phyloP scores from a whole-genome alignment of 371 early-diverging fungal genomes.

The Mortierella sp. region DNA sequence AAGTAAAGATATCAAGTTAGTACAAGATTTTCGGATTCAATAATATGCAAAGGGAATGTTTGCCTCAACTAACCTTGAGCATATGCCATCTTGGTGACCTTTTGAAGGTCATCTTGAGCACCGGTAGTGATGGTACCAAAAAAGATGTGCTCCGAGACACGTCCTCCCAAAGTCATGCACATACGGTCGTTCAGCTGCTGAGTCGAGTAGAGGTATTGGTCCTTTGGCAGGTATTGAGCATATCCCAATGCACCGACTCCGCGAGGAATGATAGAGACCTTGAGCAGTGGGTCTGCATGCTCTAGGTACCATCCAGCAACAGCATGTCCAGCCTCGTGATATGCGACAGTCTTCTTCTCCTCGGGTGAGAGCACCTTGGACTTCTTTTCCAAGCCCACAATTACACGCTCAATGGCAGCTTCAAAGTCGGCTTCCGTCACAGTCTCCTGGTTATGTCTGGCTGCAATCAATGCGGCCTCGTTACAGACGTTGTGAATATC shows the following conservation, averaged over 20 bases:
- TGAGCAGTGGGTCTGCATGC: slow-evolving; percentile 95
- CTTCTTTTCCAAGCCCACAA: slow-evolving; percentile 98
- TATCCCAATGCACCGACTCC: slow-evolving; percentile 97
- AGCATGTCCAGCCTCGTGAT: slow-evolving; percentile 99
- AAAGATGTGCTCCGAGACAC: slow-evolving; percentile 96
- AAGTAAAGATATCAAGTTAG: background rate
- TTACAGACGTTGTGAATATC: slow-evolving; percentile 99
- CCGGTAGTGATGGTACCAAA: slow-evolving; percentile 79
- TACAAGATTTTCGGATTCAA: background rate
- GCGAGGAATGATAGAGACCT: slow-evolving; percentile 98
- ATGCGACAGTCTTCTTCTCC: slow-evolving; percentile 98
- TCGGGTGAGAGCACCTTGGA: slow-evolving; percentile 95
- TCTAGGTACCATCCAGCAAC: slow-evolving; percentile 98
- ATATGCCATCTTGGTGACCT: slow-evolving; percentile 98
- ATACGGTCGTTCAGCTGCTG: slow-evolving; percentile 95
- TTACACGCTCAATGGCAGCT: slow-evolving; percentile 97
- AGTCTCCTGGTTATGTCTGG: slow-evolving; percentile 80
- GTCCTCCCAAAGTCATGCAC: slow-evolving; percentile 98
- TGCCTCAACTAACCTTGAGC: slow-evolving; percentile 68
- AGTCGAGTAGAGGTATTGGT: slow-evolving; percentile 94
- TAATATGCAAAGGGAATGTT: background rate
- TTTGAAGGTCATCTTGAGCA: slow-evolving; percentile 87
- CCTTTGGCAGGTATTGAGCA: slow-evolving; percentile 98
- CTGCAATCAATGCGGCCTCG: slow-evolving; percentile 99
- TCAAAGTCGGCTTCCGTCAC: slow-evolving; percentile 95